Conservation (phyloP, 208 protist genomes). For the Leishmania braziliensis region DNA sequence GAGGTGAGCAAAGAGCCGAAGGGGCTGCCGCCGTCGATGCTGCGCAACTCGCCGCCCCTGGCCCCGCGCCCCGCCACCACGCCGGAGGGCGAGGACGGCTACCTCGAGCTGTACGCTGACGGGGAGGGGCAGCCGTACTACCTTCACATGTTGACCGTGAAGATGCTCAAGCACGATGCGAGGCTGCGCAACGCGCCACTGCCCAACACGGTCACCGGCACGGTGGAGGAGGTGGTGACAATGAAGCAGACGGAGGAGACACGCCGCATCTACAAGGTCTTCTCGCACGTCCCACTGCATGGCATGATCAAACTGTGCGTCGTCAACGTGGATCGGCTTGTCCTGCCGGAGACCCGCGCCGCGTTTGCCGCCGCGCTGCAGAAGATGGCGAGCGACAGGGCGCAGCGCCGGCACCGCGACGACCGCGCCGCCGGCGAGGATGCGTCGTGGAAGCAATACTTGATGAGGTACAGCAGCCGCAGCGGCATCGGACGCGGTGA, state of each 20-base stretch:
- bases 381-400: constrained; percentile 43
- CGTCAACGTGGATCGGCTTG: constrained; percentile 60
- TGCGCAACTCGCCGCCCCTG: constrained; percentile 45
- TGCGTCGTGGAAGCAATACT: constrained; percentile 71
- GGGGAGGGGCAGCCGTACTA: constrained; percentile 77
- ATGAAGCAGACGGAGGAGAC: constrained; percentile 76
- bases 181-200: constrained; percentile 48
- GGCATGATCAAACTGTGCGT: constrained; percentile 78
- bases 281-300: constrained; percentile 80
- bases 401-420: constrained; percentile 26
- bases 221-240: constrained; percentile 63
- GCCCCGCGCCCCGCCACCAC: constrained; percentile 17
- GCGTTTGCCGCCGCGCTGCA: constrained; percentile 51
- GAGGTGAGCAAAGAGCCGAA: constrained; percentile 58
- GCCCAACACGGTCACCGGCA: constrained; percentile 47
- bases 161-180: constrained; percentile 84
- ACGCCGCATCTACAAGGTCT: constrained; percentile 75
- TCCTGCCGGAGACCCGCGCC: constrained; percentile 60
- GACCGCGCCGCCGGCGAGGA: constrained; percentile 42
- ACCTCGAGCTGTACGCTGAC: constrained; percentile 78
- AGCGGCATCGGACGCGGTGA: constrained; percentile 1
- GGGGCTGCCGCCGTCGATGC: constrained; percentile 37
- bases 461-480: constrained; percentile 45
- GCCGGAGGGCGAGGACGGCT: constrained; percentile 6
- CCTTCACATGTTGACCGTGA: constrained; percentile 77